Evolutionary conservation across 805 yeast genomes (phyloP).

Genomic region (Starmera pachycereana): DNA sequence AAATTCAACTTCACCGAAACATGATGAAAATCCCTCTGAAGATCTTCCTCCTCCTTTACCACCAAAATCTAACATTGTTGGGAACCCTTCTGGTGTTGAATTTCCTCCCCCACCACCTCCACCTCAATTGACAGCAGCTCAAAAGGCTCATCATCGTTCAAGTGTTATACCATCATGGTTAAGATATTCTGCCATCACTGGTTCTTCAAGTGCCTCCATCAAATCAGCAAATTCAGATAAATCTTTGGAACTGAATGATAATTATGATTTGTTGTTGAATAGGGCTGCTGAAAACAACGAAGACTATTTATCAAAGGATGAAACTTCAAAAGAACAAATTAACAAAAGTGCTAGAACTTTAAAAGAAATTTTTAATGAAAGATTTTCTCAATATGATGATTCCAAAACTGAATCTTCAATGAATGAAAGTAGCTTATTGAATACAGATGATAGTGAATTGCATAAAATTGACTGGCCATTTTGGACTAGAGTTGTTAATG

Average conservation of each 20-base stretch:
- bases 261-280: conserved; percentile 50
- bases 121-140: conserved; percentile 14
- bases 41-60: background rate
- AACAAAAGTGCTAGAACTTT: conserved; percentile 35
- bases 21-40: background rate
- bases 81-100: conserved; percentile 16
- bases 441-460: conserved; percentile 20
- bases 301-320: conserved; percentile 38
- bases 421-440: background rate
- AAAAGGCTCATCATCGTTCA: conserved; percentile 15
- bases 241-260: conserved; percentile 23
- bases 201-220: conserved; percentile 4
- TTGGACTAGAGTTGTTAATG: conserved; percentile 77
- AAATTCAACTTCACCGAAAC: background rate
- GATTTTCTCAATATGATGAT: conserved; percentile 10
- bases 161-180: conserved; percentile 16
- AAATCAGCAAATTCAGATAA: conserved; percentile 6
- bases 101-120: conserved; percentile 19
- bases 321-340: conserved; percentile 41
- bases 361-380: conserved; percentile 20
- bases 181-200: conserved; percentile 4
- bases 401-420: conserved; percentile 1
- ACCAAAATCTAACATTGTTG: conserved; percentile 3
- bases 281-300: conserved; percentile 47
- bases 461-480: conserved; percentile 66